phyloP scores from a whole-genome alignment of 768 basidiomycete species.

The Tylopilus balloui region DNA sequence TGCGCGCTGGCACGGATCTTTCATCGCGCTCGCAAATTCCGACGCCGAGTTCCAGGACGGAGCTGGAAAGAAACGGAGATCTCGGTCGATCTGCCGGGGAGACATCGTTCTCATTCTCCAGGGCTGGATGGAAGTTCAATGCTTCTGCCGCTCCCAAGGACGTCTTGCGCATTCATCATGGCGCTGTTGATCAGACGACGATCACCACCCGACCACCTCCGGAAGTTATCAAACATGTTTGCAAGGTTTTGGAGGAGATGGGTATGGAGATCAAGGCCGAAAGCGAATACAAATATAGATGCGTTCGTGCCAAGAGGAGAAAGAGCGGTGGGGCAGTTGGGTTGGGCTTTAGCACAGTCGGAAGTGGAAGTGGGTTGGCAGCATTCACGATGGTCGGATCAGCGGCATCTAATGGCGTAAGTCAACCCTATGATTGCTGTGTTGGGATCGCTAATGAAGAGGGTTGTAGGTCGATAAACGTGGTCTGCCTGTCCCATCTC shows the following conservation, averaged over 20 bases:
- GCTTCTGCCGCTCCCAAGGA: slow-evolving; percentile 37
- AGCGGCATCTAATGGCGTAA: slow-evolving; percentile 82
- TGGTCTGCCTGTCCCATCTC: slow-evolving; percentile 80
- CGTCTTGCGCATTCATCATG: slow-evolving; percentile 79
- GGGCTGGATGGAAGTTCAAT: slow-evolving; percentile 33
- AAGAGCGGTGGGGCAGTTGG: slow-evolving; percentile 47
- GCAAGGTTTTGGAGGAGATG: slow-evolving; percentile 77
- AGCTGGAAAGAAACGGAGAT: slow-evolving; percentile 17
- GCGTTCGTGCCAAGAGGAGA: slow-evolving; percentile 72
- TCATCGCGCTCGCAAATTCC: slow-evolving; percentile 30
- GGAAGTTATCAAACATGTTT: slow-evolving; percentile 84
- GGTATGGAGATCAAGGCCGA: slow-evolving; percentile 87
- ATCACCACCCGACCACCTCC: slow-evolving; percentile 81
- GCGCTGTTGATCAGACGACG: slow-evolving; percentile 86
- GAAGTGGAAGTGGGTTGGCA: slow-evolving; percentile 47
- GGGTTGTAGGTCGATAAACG: slow-evolving; percentile 74
- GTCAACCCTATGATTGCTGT: slow-evolving; percentile 29
- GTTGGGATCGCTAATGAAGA: slow-evolving; percentile 6
- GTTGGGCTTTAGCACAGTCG: slow-evolving; percentile 39
- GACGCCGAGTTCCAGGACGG: slow-evolving; percentile 26
- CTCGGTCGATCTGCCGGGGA: slow-evolving; percentile 27
- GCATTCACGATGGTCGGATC: slow-evolving; percentile 76
- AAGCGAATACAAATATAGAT: slow-evolving; percentile 87
- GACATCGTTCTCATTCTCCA: slow-evolving; percentile 36
- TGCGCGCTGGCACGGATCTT: slow-evolving; percentile 21